phyloP scores from a whole-genome alignment of 768 basidiomycete species.

The Lactarius psammicola region DNA sequence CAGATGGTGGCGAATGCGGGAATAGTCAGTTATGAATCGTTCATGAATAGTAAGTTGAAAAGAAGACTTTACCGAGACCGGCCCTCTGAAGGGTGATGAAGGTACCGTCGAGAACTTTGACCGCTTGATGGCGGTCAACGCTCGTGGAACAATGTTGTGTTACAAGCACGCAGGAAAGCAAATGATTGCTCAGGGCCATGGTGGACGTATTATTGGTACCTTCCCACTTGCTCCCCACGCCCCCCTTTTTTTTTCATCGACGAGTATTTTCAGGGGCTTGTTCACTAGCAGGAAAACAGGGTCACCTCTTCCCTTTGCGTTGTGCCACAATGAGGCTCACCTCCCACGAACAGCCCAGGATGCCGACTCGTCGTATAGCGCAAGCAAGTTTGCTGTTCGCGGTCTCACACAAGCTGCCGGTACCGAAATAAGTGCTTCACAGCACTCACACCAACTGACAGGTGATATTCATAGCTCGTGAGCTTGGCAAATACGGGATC shows the following conservation, averaged over 20 bases:
- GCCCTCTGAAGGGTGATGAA: neutral
- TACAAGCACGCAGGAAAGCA: slow-evolving; percentile 32
- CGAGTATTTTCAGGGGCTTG: slow-evolving; percentile 8
- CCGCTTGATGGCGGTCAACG: slow-evolving; percentile 16
- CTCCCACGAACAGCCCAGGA: neutral
- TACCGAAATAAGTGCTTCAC: neutral
- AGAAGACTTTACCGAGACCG: no score
- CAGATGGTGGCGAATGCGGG: slow-evolving; percentile 30
- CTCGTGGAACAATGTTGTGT: slow-evolving; percentile 28
- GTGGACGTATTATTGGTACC: slow-evolving; percentile 22
- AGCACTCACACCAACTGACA: neutral
- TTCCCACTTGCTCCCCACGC: neutral
- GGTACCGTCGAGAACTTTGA: slow-evolving; percentile 18
- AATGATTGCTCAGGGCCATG: slow-evolving; percentile 30
- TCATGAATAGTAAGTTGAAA: slow-evolving; percentile 8
- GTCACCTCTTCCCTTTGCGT: neutral
- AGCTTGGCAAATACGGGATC: slow-evolving; percentile 27
- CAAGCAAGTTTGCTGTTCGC: slow-evolving; percentile 31
- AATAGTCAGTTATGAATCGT: neutral
- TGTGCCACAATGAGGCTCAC: neutral
- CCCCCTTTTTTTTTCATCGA: neutral
- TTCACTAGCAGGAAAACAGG: slow-evolving; percentile 22
- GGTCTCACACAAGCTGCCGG: slow-evolving; percentile 31
- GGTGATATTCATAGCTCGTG: slow-evolving; percentile 19
- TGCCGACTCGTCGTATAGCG: slow-evolving; percentile 14